Base-by-base conservation (phyloP, 2,329 filamentous ascomycete genomes). In the Colletotrichum sublineola region DNA sequence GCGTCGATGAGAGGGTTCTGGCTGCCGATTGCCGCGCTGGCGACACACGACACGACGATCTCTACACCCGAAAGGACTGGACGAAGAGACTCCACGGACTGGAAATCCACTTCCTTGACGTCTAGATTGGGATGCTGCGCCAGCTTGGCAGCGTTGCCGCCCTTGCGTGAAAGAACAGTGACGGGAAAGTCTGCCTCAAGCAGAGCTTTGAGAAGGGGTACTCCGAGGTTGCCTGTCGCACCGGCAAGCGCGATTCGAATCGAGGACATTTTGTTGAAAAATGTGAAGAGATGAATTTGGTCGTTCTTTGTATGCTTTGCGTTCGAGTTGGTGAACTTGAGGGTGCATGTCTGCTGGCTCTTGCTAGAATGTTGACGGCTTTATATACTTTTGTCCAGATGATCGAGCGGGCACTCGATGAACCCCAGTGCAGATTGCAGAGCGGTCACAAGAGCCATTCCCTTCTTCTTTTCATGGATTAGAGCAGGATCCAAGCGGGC, bases 61-160 rank as follows among this genome's bases (percentile, higher is more conserved):
- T 24, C 24, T 24, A 90, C 85, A 63, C 86, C 88, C 58, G 83
- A 75, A 61, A 92, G 84, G 0, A 86, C 87, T 0, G 81, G 74
- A 0, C 79, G 83, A n/a, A 92, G 83, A 29, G 86, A 86, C 0
- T 83, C 78, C 2, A 85, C 77, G 4, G 63, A 67, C 38, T 55
- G 63, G 63, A 81, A 82, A 75, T 83, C 84, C 40, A 81, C 80
- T 24, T 81, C 77, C 4, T 78, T 73, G 36, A 82, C 78, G 3
- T 79, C 77, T 12, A 75, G 74, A 15, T 74, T 76, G 1, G 74
- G 36, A 31, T 80, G 79, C 68, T 80, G 80, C 1, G 79, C 79
- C 0, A 81, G 78, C 1, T 72, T 76, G 6, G 88, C 90, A 42
- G 24, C 36, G 40, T 60, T 60, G 6, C 57, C 57, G 56, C 82